Evolutionary conservation across 805 yeast genomes (phyloP).

Genomic region (Lipomyces sp.): DNA sequence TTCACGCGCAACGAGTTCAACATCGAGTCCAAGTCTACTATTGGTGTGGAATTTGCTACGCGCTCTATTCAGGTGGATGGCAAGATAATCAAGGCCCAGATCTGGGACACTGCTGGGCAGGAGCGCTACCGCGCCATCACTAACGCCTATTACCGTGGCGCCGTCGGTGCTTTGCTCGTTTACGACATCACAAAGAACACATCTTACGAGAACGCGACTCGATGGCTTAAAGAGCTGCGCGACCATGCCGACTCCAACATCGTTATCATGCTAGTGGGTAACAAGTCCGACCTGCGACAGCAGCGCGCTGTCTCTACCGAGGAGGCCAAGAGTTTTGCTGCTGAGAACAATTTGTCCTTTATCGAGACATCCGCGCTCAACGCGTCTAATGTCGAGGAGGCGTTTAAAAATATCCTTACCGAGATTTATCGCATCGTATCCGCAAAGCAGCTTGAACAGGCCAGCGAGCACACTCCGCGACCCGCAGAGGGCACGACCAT

Average conservation of each 20-base stretch:
- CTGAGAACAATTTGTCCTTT: slow-evolving; percentile 85
- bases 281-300: slow-evolving; percentile 92
- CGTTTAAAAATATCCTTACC: slow-evolving; percentile 88
- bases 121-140: slow-evolving; percentile 98
- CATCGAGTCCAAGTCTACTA: slow-evolving; percentile 88
- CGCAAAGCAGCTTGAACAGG: slow-evolving; percentile 86
- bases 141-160: slow-evolving; percentile 95
- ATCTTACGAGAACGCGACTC: slow-evolving; percentile 81
- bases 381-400: slow-evolving; percentile 89
- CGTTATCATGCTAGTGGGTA: slow-evolving; percentile 94
- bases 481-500: slow-evolving; percentile 88
- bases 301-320: slow-evolving; percentile 96
- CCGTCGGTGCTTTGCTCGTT: slow-evolving; percentile 94
- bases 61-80: slow-evolving; percentile 93
- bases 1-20: slow-evolving; percentile 95
- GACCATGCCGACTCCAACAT: slow-evolving; percentile 97
- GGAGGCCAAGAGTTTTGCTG: slow-evolving; percentile 88
- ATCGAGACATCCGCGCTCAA: slow-evolving; percentile 95
- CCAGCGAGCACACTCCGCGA: slow-evolving; percentile 56
- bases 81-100: slow-evolving; percentile 92
- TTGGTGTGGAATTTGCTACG: slow-evolving; percentile 98
- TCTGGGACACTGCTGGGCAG: slow-evolving; percentile 99
- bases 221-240: slow-evolving; percentile 89
- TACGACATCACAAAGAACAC: slow-evolving; percentile 95
- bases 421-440: slow-evolving; percentile 93